Percentiles rank a stretch among this genome's conserved stretches.
Evolutionary conservation across 2,329 filamentous ascomycete species (phyloP).

Genomic region (Fusarium keratoplasticum): DNA sequence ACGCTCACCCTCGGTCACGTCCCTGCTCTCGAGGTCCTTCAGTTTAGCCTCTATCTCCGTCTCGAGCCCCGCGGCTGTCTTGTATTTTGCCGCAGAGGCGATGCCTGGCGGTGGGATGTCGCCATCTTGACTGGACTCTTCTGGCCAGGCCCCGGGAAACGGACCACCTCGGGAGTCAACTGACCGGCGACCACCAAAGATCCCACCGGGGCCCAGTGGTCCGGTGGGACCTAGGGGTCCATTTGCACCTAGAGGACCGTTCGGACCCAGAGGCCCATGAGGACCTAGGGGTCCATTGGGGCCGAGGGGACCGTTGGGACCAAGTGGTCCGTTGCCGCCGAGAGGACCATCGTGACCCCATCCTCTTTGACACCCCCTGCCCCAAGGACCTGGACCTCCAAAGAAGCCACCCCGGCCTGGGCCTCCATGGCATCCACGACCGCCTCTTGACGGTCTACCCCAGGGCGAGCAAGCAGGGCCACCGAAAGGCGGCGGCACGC

Average conservation of each 20-base stretch:
- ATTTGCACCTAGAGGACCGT: constrained; percentile 7
- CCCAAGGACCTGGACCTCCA: constrained; percentile 14
- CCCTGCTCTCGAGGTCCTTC: constrained; percentile 40
- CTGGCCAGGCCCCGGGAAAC: constrained; percentile 52
- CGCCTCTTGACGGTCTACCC: constrained; percentile 20
- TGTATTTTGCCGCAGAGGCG: constrained; percentile 52
- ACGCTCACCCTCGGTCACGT: constrained; percentile 39
- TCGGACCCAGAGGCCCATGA: not conserved
- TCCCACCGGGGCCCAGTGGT: not conserved
- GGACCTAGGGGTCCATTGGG: constrained; percentile 17
- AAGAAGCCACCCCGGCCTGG: constrained; percentile 25
- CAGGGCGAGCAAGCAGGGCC: constrained; percentile 15
- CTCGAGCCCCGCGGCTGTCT: constrained; percentile 50
- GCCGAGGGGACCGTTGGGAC: constrained; percentile 16
- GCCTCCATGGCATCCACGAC: constrained; percentile 15
- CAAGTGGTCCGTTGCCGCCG: constrained; percentile 20
- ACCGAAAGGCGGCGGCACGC: constrained; percentile 6
- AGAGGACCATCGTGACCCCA: constrained; percentile 23
- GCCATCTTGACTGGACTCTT: constrained; percentile 40
- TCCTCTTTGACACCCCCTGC: constrained; percentile 8
- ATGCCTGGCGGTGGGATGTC: constrained; percentile 34
- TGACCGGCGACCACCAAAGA: constrained; percentile 11
- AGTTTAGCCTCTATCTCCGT: constrained; percentile 48
- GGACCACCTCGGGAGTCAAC: constrained; percentile 5
- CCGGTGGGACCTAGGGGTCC: not conserved